Percentiles rank a stretch among this genome's conserved stretches.
These are phyloP conservation scores for Diaporthe ampelina DNA, from an alignment of 2,329 filamentous ascomycete species.

Conservation along the genomic window DNA sequence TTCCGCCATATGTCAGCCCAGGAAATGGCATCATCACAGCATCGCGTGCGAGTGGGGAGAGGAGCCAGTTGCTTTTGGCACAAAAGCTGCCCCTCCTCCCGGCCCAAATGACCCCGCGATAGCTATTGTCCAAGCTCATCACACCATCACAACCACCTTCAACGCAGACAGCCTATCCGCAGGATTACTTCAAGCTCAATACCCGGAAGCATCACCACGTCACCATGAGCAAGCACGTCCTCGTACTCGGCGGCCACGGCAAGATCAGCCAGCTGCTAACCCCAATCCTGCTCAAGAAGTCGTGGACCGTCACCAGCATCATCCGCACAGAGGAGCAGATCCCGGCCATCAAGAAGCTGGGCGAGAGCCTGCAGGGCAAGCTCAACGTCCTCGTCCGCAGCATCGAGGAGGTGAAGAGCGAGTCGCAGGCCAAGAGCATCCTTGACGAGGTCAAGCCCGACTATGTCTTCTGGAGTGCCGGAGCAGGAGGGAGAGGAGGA, in stretches of 20 bases:
- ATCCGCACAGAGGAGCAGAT: constrained; percentile 81
- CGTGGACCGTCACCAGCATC: constrained; percentile 83
- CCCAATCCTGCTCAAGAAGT: constrained; percentile 79
- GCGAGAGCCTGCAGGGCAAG: constrained; percentile 67
- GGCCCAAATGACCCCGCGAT: constrained; percentile 7
- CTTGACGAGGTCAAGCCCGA: constrained; percentile 73
- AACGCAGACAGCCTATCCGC: too few relatives aligned
- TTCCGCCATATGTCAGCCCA: constrained; percentile 27
- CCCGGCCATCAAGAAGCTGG: constrained; percentile 72
- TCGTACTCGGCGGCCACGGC: constrained; percentile 86
- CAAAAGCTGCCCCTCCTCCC: constrained; percentile 31
- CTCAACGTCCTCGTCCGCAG: constrained; percentile 79
- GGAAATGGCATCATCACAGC: constrained; percentile 36
- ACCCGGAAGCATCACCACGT: neutral
- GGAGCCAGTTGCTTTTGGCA: neutral
- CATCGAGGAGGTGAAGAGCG: constrained; percentile 77
- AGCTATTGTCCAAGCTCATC: neutral
- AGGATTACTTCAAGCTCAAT: too few relatives aligned
- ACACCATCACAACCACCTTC: neutral
- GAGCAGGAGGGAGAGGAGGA: constrained; percentile 72
- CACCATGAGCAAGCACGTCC: constrained; percentile 64
- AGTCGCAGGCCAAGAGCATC: constrained; percentile 72
- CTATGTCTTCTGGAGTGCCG: constrained; percentile 78
- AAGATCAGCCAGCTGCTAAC: constrained; percentile 83
- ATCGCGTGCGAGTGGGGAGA: constrained; percentile 15